Evolutionary conservation across 768 basidiomycete genomes (phyloP).

Genomic region (Cubamyces lactineus): DNA sequence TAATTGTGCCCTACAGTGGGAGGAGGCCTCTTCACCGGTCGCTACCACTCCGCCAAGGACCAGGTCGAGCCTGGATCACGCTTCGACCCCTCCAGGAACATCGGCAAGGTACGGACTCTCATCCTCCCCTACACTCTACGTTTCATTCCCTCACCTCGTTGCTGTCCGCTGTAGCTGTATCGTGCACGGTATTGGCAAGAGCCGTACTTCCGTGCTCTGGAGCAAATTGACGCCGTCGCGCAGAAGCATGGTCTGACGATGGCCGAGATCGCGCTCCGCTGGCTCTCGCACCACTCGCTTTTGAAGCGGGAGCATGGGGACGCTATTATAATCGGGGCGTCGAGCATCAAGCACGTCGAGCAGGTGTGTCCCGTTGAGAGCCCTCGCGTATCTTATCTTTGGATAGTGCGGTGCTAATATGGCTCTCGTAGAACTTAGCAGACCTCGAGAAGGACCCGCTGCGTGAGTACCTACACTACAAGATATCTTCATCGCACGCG

Average conservation of each 20-base stretch:
- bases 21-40: constrained; percentile 47
- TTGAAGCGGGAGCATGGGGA: constrained; percentile 51
- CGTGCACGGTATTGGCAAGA: constrained; percentile 54
- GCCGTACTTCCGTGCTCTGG: constrained; percentile 54
- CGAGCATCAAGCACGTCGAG: constrained; percentile 58
- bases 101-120: constrained; percentile 28
- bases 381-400: not conserved
- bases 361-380: constrained; percentile 35
- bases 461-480: constrained; percentile 16
- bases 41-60: constrained; percentile 40
- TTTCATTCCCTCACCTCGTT: not conserved
- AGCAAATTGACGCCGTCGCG: constrained; percentile 46
- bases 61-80: constrained; percentile 53
- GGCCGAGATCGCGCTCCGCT: constrained; percentile 48
- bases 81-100: constrained; percentile 57
- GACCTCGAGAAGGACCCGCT: constrained; percentile 57
- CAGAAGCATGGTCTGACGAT: constrained; percentile 42
- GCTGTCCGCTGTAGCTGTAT: constrained; percentile 22
- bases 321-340: constrained; percentile 63
- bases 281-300: constrained; percentile 51
- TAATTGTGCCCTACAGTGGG: constrained; percentile 29
- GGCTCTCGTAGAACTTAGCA: constrained; percentile 42
- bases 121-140: too few relatives aligned
- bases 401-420: not conserved
- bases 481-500: not conserved